Conservation (phyloP, 768 basidiomycete genomes). For the Boletus reticuloceps region DNA sequence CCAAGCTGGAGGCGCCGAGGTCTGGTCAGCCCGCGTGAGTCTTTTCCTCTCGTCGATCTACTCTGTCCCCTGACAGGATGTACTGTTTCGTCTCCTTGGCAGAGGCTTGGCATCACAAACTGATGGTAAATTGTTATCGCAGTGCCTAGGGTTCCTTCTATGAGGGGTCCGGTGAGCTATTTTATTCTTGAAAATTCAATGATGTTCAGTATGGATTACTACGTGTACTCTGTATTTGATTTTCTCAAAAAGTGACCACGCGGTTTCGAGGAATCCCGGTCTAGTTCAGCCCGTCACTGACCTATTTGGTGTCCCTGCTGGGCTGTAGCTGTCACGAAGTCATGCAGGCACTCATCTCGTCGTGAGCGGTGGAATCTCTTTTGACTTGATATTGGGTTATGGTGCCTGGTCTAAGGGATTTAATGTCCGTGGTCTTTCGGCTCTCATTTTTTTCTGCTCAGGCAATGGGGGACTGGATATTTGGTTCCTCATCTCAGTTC, state of each 20-base stretch:
- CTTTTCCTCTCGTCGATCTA: neutral
- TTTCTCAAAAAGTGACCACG: neutral
- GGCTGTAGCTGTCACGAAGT: neutral
- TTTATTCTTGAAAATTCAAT: neutral
- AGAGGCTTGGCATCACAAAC: neutral
- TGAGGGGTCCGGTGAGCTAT: neutral
- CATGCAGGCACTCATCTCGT: neutral
- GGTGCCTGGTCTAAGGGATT: neutral
- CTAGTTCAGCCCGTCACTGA: neutral
- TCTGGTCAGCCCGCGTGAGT: slow-evolving; percentile 1
- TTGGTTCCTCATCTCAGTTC: neutral
- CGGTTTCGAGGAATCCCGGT: neutral
- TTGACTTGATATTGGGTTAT: neutral
- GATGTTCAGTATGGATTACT: neutral
- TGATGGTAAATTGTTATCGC: neutral
- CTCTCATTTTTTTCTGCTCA: neutral
- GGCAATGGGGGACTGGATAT: neutral
- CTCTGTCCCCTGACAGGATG: neutral
- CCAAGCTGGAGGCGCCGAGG: neutral
- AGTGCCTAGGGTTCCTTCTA: neutral
- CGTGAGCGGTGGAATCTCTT: neutral
- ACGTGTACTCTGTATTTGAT: neutral
- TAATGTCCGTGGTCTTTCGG: neutral
- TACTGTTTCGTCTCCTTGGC: neutral
- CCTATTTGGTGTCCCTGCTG: neutral